Percentiles rank a stretch among this genome's conserved stretches.
Conservation (phyloP, 306 rosid species). For the Cicer cuneatum region DNA sequence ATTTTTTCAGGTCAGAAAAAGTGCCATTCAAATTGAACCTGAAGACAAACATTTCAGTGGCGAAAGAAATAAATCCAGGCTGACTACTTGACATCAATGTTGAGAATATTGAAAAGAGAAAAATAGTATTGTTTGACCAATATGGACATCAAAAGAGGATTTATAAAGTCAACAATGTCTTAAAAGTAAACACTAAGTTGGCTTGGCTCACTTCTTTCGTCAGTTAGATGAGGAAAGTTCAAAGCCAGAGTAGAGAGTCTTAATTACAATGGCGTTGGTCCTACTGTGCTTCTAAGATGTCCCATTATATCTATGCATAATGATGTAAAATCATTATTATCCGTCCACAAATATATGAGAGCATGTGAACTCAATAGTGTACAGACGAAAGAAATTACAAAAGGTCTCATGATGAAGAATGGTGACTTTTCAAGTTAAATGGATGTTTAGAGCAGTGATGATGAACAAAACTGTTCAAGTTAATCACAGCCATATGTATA, state of each 20-base stretch:
- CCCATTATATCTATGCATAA: not conserved
- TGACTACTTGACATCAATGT: conserved; percentile 12
- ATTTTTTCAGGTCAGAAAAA: conserved; percentile 18
- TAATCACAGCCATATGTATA: not conserved
- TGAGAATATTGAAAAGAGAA: not conserved
- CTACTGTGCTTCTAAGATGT: conserved; percentile 2
- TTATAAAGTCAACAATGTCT: conserved; percentile 13
- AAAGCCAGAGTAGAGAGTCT: not conserved
- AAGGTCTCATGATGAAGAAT: not conserved
- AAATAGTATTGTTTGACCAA: not conserved
- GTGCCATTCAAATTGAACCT: not conserved
- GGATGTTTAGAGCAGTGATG: not conserved
- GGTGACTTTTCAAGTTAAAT: not conserved
- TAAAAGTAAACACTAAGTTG: conserved; percentile 3
- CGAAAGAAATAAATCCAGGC: not conserved
- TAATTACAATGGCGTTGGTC: not conserved
- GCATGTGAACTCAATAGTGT: conserved; percentile 3
- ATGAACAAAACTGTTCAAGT: conserved; percentile 8
- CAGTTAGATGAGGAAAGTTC: conserved; percentile 7
- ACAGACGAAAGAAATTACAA: not conserved
- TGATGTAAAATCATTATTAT: not conserved
- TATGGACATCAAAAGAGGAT: not conserved
- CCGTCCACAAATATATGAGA: conserved; percentile 13
- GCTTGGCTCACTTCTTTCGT: conserved; percentile 10
- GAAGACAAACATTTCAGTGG: not conserved